Evolutionary conservation across 441 rosid species (phyloP), one percentile per base, ranked within the genome.

Genomic region (Euphorbia schlechtendalii): DNA sequence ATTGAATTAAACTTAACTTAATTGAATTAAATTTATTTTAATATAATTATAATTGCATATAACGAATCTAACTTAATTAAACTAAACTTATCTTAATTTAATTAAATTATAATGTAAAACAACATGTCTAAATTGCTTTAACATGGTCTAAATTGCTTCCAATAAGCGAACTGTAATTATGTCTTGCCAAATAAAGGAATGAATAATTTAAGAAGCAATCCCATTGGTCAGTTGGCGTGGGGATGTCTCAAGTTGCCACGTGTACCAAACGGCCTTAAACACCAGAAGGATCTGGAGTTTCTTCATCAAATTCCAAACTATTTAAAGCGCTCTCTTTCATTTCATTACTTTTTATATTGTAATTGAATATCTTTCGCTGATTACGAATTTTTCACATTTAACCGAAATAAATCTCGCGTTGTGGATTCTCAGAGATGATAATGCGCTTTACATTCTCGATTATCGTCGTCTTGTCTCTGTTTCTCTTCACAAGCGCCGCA

Each of bases 221-320:
- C 75, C 59, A 89, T 89, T 92, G 96, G 96, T 73, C 63, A 32
- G 58, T 38, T 60, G 1, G 78, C 96, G 96, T 89, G 96, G 85
- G 57, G 55, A 20, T 15, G 5, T 56, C 28, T 51, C 21, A 9
- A 18, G 28, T 11, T 45, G 85, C 90, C 98, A 85, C 91, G 92
- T 87, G 66, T 38, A 63, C 51, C 2, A 8, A 66, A 69, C 71
- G 73, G 69, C 69, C 54, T 17, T 12, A 3, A 65, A 59, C 3
- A 32, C 81, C 36, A 61, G 85, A 84, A 83, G 70, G 69, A 62
- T 81, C 82, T 72, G 59, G 86, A 76, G 46, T 43, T 54, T 60
- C 61, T 73, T 48, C 61, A 34, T 27, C 66, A 32, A 32, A 32
- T 32, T 32, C 34, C 77, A 65, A 71, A 74, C 66, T 70, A 73